Percentiles rank a stretch among this genome's conserved stretches.
Evolutionary conservation across 805 yeast species (phyloP).

Genomic region (Scheffersomyces lignosus): DNA sequence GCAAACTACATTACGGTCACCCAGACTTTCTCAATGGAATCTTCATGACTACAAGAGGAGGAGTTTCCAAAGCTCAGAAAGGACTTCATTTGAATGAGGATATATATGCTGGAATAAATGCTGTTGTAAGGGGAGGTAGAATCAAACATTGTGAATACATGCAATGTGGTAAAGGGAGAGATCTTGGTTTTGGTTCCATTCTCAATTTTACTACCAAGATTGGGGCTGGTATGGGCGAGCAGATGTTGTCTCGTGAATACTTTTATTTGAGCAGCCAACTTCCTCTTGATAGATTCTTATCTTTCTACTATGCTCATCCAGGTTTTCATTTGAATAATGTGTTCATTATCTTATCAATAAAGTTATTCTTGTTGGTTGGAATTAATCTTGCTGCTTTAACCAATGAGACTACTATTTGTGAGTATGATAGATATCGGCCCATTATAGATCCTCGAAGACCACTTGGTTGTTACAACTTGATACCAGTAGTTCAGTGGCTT

Average conservation of each 20-base stretch:
- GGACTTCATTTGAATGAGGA: conserved; percentile 84
- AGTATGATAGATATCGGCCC: conserved; percentile 57
- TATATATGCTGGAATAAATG: conserved; percentile 85
- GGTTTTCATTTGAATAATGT: conserved; percentile 83
- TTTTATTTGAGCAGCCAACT: conserved; percentile 75
- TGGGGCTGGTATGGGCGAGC: conserved; percentile 92
- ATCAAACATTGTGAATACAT: conserved; percentile 81
- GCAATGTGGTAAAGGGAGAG: conserved; percentile 88
- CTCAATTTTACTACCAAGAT: conserved; percentile 80
- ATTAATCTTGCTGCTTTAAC: conserved; percentile 65
- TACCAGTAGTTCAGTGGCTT: conserved; percentile 74
- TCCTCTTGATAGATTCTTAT: conserved; percentile 74
- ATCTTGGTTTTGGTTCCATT: conserved; percentile 80
- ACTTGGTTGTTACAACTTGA: conserved; percentile 66
- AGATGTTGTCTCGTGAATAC: conserved; percentile 78
- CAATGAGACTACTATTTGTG: conserved; percentile 60
- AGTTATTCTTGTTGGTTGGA: conserved; percentile 54
- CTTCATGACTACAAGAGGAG: conserved; percentile 83
- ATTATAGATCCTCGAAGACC: conserved; percentile 64
- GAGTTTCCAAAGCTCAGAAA: conserved; percentile 82
- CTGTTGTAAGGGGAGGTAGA: conserved; percentile 75
- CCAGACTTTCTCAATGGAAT: conserved; percentile 77
- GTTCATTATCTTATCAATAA: conserved; percentile 64
- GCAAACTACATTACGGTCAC: conserved; percentile 83
- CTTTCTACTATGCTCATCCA: conserved; percentile 83